Evolutionary conservation across 2,329 filamentous ascomycete genomes (phyloP).

Genomic region (Capronia coronata): DNA sequence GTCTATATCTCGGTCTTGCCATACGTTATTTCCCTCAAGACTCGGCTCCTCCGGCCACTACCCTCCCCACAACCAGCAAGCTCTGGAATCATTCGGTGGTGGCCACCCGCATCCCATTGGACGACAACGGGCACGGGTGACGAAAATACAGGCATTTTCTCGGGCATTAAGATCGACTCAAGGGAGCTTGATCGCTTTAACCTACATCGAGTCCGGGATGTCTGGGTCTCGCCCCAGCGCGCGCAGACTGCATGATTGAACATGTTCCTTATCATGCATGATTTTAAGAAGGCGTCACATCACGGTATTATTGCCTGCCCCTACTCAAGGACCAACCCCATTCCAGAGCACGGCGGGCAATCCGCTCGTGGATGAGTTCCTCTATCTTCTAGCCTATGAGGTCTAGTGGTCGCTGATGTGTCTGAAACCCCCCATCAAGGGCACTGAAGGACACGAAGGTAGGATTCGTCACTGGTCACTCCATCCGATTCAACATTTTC

Average conservation of each 20-base stretch:
- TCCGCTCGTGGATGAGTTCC: background rate
- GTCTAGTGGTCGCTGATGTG: background rate
- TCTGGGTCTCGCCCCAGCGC: no score
- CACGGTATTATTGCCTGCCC: background rate
- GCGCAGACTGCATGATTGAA: no score
- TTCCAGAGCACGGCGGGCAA: background rate
- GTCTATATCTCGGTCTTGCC: background rate
- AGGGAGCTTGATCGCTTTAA: background rate
- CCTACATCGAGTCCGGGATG: background rate
- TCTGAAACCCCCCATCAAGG: background rate
- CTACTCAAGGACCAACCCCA: background rate
- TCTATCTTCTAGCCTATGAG: background rate
- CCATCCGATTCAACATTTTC: background rate
- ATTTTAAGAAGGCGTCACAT: no score
- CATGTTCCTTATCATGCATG: no score
- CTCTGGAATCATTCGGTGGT: background rate
- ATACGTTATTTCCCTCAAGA: background rate
- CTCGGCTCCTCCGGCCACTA: background rate
- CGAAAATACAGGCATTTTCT: background rate
- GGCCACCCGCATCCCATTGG: background rate
- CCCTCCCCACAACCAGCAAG: background rate
- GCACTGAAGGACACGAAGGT: conserved; percentile 1
- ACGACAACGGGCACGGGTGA: background rate
- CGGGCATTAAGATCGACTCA: background rate
- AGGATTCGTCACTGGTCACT: background rate